Evolutionary conservation across 2,329 filamentous ascomycete genomes (phyloP).

Genomic region (Juglanconis sp.): DNA sequence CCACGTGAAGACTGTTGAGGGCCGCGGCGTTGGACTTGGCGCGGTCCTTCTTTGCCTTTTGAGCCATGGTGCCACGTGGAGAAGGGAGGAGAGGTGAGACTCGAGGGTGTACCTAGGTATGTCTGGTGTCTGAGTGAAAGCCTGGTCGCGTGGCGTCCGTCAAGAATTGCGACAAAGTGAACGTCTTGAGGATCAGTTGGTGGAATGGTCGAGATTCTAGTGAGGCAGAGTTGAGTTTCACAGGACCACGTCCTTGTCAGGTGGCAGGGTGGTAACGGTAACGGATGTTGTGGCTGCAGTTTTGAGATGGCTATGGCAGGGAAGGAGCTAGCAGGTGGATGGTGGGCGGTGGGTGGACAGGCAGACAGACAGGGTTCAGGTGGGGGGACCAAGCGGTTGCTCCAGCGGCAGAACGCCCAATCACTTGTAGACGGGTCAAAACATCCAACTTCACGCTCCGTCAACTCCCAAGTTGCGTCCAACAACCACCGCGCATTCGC

Average conservation of each 20-base stretch:
- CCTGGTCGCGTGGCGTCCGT: not conserved
- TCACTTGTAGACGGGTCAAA: conserved; percentile 6
- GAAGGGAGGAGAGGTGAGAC: not conserved
- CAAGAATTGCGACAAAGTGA: too few relatives aligned
- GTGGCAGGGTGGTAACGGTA: too few relatives aligned
- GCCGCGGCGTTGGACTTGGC: conserved; percentile 76
- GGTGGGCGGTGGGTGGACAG: too few relatives aligned
- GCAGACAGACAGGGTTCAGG: not conserved
- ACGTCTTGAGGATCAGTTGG: too few relatives aligned
- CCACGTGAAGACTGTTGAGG: conserved; percentile 78
- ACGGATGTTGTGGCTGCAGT: too few relatives aligned
- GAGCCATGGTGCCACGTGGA: conserved; percentile 44
- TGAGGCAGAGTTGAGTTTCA: too few relatives aligned
- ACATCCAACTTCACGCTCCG: not conserved
- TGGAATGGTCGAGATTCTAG: too few relatives aligned
- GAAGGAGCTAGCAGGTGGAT: not conserved
- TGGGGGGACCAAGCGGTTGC: conserved; percentile 3
- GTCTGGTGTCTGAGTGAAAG: not conserved
- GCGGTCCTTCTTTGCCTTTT: conserved; percentile 61
- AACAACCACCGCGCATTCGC: not conserved
- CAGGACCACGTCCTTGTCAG: too few relatives aligned
- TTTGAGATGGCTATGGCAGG: not conserved
- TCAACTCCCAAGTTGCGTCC: not conserved
- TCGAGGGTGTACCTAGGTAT: not conserved
- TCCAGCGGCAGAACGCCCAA: conserved; percentile 10